Evolutionary conservation across 345 rosid species (phyloP).

Genomic region (Gossypium longicalyx): DNA sequence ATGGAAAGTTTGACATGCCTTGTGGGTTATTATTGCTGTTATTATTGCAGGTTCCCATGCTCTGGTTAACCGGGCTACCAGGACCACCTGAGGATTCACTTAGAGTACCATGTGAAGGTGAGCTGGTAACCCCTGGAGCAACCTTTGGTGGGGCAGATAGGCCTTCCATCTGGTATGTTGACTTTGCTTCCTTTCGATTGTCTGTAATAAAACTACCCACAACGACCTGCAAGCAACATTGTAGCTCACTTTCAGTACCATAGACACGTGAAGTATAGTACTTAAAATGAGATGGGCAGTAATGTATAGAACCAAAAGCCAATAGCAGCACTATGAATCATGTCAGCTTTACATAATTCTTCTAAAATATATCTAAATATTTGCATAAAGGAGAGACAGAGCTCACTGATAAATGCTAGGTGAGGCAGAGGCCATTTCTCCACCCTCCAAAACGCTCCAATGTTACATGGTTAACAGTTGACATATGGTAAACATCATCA

Average conservation of each 20-base stretch:
- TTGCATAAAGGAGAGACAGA: not conserved
- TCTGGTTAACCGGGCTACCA: slow-evolving; percentile 59
- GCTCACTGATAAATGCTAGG: not conserved
- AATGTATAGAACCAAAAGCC: not conserved
- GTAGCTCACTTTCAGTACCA: not conserved
- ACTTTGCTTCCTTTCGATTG: slow-evolving; percentile 41
- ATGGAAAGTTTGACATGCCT: slow-evolving; percentile 40
- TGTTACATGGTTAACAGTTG: not conserved
- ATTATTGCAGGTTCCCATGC: slow-evolving; percentile 44
- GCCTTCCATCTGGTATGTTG: slow-evolving; percentile 33
- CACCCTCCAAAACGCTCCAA: not conserved
- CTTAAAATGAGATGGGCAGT: not conserved
- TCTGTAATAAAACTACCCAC: slow-evolving; percentile 65
- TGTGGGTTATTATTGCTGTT: slow-evolving; percentile 27
- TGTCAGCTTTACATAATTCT: not conserved
- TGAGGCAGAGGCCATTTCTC: not conserved
- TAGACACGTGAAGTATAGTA: not conserved
- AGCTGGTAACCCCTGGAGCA: slow-evolving; percentile 33
- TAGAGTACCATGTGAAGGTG: slow-evolving; percentile 49
- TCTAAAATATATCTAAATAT: not conserved
- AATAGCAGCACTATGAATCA: not conserved
- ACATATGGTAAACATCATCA: not conserved
- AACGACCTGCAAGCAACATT: slow-evolving; percentile 39
- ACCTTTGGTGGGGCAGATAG: slow-evolving; percentile 17
- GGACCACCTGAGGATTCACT: slow-evolving; percentile 61